These are phyloP conservation scores for Jamesozyma gamospora DNA, from an alignment of 805 yeast species.

Conservation along the genomic window DNA sequence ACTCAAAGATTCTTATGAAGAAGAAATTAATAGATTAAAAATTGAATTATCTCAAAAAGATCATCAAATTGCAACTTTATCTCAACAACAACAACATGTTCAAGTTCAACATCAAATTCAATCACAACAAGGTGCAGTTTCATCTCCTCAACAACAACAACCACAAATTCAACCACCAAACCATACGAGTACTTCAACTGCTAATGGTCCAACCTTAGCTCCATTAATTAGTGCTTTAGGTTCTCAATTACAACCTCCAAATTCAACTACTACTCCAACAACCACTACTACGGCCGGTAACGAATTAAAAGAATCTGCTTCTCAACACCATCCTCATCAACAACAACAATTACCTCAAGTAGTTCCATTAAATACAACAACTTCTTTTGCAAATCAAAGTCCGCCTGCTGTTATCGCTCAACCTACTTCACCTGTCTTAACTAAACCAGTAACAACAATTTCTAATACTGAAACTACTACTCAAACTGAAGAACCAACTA, in stretches of 20 bases:
- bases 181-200: neutral
- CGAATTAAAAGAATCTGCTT: neutral
- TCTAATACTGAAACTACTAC: neutral
- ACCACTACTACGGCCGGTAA: neutral
- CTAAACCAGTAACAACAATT: neutral
- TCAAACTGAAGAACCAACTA: constrained; percentile 3
- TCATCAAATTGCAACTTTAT: constrained; percentile 40
- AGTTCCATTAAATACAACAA: neutral
- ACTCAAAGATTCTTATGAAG: constrained; percentile 93
- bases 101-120: constrained; percentile 16
- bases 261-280: neutral
- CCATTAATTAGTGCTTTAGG: constrained; percentile 12
- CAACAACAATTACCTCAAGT: neutral
- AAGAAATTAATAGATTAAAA: constrained; percentile 77
- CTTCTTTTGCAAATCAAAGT: neutral
- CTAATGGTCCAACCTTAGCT: constrained; percentile 10
- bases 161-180: constrained; percentile 1
- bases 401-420: neutral
- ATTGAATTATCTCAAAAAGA: constrained; percentile 77
- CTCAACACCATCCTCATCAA: neutral
- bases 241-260: constrained; percentile 8
- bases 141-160: neutral
- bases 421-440: neutral
- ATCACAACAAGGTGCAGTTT: constrained; percentile 10
- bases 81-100: constrained; percentile 32